phyloP scores from a whole-genome alignment of 768 basidiomycete genomes.

The Pisolithus albus region DNA sequence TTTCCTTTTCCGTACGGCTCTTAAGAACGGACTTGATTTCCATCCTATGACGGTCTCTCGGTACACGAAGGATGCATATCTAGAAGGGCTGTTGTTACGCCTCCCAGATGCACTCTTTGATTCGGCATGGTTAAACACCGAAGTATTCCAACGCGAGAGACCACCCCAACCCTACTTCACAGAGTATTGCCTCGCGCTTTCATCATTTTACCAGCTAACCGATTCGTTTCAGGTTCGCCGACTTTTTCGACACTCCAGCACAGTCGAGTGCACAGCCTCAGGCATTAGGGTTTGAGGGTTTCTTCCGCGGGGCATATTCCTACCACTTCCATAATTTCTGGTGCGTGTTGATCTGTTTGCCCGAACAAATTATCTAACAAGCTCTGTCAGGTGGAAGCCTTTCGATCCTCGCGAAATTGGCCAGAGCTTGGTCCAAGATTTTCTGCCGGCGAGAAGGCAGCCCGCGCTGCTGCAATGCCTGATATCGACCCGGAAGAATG shows the following conservation, averaged over 20 bases:
- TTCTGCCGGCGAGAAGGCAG: conserved; percentile 62
- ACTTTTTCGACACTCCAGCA: conserved; percentile 81
- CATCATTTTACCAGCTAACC: not conserved
- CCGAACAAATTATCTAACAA: not conserved
- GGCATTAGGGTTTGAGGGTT: conserved; percentile 87
- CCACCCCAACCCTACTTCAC: conserved; percentile 94
- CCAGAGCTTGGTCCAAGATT: conserved; percentile 87
- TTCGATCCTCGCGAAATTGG: conserved; percentile 94
- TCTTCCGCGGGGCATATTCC: conserved; percentile 92
- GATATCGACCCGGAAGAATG: conserved; percentile 29
- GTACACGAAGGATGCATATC: conserved; percentile 83
- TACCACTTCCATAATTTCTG: conserved; percentile 97
- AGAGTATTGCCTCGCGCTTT: conserved; percentile 39
- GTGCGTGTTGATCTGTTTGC: conserved; percentile 33
- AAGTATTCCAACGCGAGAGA: conserved; percentile 83
- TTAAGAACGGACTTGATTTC: conserved; percentile 93
- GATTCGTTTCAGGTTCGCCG: conserved; percentile 54
- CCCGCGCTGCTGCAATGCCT: conserved; percentile 40
- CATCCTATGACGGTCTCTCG: conserved; percentile 93
- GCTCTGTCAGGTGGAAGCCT: conserved; percentile 76
- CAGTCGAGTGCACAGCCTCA: conserved; percentile 74
- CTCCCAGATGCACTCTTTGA: conserved; percentile 96
- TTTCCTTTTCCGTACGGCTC: conserved; percentile 89
- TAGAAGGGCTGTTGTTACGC: conserved; percentile 78
- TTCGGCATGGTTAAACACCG: conserved; percentile 93